These are phyloP conservation scores for Plasmodium malariae DNA, from an alignment of 169 alveolate species.

Conservation along the genomic window DNA sequence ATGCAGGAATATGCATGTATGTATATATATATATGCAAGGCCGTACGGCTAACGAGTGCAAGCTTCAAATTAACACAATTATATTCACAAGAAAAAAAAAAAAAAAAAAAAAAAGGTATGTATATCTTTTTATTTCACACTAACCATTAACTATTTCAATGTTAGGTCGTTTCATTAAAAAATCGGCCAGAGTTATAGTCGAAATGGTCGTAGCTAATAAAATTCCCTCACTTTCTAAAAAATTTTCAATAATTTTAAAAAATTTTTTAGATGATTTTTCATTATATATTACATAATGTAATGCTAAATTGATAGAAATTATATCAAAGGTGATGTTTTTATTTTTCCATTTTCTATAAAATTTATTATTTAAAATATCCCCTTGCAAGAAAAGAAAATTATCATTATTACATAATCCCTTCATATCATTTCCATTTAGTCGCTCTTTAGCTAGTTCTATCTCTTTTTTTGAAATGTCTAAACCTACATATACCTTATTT, in stretches of 20 bases:
- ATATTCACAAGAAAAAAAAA: too few relatives aligned
- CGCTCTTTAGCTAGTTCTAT: conserved; percentile 91
- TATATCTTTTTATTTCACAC: not conserved
- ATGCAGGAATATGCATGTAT: not conserved
- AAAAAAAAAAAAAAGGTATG: not conserved
- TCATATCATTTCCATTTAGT: conserved; percentile 78
- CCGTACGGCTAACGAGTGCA: not conserved
- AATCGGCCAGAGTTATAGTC: conserved; percentile 56
- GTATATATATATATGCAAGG: not conserved
- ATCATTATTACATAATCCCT: conserved; percentile 65
- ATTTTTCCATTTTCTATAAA: conserved; percentile 69
- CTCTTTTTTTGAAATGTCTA: conserved; percentile 90
- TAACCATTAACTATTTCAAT: conserved; percentile 27
- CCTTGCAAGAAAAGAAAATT: conserved; percentile 69
- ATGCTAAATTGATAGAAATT: conserved; percentile 93
- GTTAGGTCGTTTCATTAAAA: conserved; percentile 53
- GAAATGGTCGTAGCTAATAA: conserved; percentile 62
- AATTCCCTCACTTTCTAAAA: conserved; percentile 68
- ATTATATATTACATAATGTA: conserved; percentile 93
- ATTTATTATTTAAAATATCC: conserved; percentile 73
- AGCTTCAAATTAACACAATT: too few relatives aligned
- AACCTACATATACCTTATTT: conserved; percentile 88
- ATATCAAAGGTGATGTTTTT: conserved; percentile 78
- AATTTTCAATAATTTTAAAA: conserved; percentile 83
- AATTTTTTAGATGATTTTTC: conserved; percentile 90